Percentiles rank a stretch among this genome's conserved stretches.
phyloP scores from a whole-genome alignment of 306 rosid species.

The Dryas alaskensis region DNA sequence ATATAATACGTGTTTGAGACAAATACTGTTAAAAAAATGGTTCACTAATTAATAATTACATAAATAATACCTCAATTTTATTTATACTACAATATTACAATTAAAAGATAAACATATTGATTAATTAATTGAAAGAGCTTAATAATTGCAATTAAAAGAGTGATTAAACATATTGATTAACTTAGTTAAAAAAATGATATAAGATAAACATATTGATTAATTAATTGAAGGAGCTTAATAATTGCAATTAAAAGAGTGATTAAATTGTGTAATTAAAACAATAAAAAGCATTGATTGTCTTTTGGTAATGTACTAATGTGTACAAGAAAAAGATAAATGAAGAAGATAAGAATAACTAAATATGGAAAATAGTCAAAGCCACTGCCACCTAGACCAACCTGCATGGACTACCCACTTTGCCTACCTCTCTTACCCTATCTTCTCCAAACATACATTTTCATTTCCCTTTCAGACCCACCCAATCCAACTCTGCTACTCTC shows the following conservation, averaged over 20 bases:
- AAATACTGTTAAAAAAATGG: too few species aligned
- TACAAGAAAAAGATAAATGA: background rate
- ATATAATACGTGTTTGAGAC: too few species aligned
- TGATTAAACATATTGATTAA: background rate
- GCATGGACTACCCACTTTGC: background rate
- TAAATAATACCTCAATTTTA: too few species aligned
- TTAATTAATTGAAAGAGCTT: too few species aligned
- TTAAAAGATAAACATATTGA: too few species aligned
- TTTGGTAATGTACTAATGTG: background rate
- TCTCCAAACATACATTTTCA: background rate
- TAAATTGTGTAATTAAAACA: background rate
- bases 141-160: too few species aligned
- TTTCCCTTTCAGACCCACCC: conserved; percentile 5
- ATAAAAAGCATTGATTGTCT: background rate
- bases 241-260: too few species aligned
- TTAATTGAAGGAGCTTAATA: too few species aligned
- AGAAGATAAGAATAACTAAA: background rate
- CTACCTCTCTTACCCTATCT: background rate
- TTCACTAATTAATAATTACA: too few species aligned
- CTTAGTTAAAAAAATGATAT: too few species aligned
- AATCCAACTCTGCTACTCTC: background rate
- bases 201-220: too few species aligned
- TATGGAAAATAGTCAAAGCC: background rate
- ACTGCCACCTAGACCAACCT: conserved; percentile 9
- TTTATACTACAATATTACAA: too few species aligned